These are phyloP conservation scores for Neofusicoccum cordaticola DNA, from an alignment of 2,329 filamentous ascomycete species.

Conservation along the genomic window DNA sequence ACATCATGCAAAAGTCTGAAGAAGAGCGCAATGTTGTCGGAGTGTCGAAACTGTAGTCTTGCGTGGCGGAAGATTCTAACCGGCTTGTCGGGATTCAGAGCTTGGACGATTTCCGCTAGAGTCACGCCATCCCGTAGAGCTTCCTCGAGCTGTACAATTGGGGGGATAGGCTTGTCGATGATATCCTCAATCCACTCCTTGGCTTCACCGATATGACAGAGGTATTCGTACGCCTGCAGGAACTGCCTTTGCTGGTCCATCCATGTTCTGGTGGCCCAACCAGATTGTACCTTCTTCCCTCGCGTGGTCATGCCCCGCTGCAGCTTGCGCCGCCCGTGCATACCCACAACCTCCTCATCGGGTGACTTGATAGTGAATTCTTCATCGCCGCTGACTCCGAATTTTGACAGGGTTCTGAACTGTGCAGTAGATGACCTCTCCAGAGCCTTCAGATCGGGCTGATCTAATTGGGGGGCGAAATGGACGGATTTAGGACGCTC, in stretches of 20 bases:
- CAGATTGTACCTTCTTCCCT: constrained; percentile 52
- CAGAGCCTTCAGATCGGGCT: constrained; percentile 69
- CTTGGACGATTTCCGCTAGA: constrained; percentile 87
- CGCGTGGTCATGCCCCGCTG: constrained; percentile 64
- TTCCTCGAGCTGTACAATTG: constrained; percentile 91
- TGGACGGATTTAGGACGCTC: constrained; percentile 26
- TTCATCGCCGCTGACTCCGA: constrained; percentile 66
- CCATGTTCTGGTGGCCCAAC: constrained; percentile 85
- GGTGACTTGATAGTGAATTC: constrained; percentile 76
- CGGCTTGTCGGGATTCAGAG: constrained; percentile 73
- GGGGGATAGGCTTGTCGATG: constrained; percentile 78
- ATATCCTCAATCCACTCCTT: constrained; percentile 99
- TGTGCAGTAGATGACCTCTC: constrained; percentile 88
- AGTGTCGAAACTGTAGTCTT: constrained; percentile 89
- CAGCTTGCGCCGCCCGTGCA: constrained; percentile 78
- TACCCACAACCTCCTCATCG: constrained; percentile 80
- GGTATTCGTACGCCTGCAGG: constrained; percentile 93
- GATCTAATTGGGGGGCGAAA: constrained; percentile 31
- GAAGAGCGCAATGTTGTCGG: constrained; percentile 96
- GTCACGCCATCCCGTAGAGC: constrained; percentile 90
- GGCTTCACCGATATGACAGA: constrained; percentile 97
- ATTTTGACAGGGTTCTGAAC: constrained; percentile 77
- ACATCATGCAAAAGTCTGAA: constrained; percentile 91
- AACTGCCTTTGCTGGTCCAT: constrained; percentile 99
- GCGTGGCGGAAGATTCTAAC: constrained; percentile 81